Base-by-base conservation (phyloP, 75 land plant species). In the Ceratopteris richardii region DNA sequence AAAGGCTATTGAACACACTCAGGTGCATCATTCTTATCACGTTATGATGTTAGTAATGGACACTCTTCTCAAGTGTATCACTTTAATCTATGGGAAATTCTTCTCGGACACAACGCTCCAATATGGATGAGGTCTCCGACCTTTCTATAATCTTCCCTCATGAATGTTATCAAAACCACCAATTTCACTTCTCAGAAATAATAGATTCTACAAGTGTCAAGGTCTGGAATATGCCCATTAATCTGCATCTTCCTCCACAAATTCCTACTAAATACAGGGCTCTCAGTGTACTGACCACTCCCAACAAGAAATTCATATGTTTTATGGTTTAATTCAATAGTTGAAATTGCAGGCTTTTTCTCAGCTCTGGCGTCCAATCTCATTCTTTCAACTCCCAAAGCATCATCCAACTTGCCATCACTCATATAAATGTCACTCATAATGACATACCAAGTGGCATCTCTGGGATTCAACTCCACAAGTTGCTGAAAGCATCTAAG, bases 361-460 rank as follows among this genome's bases (percentile, higher is more conserved):
- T 68, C 72, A 31, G 68, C 19, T 54, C 78, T 67, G 1, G 73
- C 58, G 44, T 52, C 65, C 58, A 56, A 74, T 65, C 87, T 73
- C 54, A 58, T 77, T 44, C 62, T 55, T 14, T 73, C 59, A 12
- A 79, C 33, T 24, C 24, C 0, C 17, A 9, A 10, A 2, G 71
- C 80, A 36, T 30, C 65, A 22, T 74, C 80, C 82, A 81, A 84
- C 61, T 60, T 71, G 25, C 79, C 79, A 17, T 56, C 44, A 17
- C 61, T 70, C 25, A 78, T 83, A 66, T 80, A 80, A n/a, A 84
- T 68, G 51, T 80, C 80, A 0, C 74, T 66, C 29, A 84, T 66
- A 68, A 84, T 29, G 18, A 69, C 47, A 30, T 74, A 72, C 0
- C 76, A 61, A 4, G 77, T 58, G 23, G 61, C 43, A 39, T 80